Percentiles rank a stretch among this genome's conserved stretches.
These are phyloP conservation scores for Solanum pimpinellifolium DNA, from an alignment of 257 asterid species.

Conservation along the genomic window DNA sequence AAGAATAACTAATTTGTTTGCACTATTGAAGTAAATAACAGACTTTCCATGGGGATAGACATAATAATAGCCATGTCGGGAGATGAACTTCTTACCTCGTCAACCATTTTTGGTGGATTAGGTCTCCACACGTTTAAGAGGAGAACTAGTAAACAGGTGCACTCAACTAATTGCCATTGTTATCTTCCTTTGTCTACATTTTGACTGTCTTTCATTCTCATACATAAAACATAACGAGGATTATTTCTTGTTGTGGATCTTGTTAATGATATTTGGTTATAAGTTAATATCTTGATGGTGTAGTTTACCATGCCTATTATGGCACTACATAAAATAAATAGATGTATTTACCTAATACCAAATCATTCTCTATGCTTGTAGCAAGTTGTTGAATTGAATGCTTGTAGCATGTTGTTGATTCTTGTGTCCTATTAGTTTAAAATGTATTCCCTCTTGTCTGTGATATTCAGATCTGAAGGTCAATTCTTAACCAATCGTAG, in stretches of 20 bases:
- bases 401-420: too few species aligned
- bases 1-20: slow-evolving; percentile 76
- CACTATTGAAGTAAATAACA: slow-evolving; percentile 55
- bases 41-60: slow-evolving; percentile 64
- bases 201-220: not conserved
- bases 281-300: too few species aligned
- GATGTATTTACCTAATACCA: too few species aligned
- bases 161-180: not conserved
- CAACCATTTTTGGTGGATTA: slow-evolving; percentile 27
- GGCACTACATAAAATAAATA: too few species aligned
- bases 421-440: too few species aligned
- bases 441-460: too few species aligned
- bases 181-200: not conserved
- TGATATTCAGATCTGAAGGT: too few species aligned
- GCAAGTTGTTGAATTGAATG: too few species aligned
- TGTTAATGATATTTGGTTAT: too few species aligned
- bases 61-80: slow-evolving; percentile 15
- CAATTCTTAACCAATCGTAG: too few species aligned
- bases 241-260: not conserved
- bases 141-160: slow-evolving; percentile 46
- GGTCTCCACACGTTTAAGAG: slow-evolving; percentile 28
- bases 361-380: too few species aligned
- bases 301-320: too few species aligned
- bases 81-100: slow-evolving; percentile 16
- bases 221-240: not conserved